Evolutionary conservation across 345 rosid species (phyloP).

Genomic region (Salix exigua): DNA sequence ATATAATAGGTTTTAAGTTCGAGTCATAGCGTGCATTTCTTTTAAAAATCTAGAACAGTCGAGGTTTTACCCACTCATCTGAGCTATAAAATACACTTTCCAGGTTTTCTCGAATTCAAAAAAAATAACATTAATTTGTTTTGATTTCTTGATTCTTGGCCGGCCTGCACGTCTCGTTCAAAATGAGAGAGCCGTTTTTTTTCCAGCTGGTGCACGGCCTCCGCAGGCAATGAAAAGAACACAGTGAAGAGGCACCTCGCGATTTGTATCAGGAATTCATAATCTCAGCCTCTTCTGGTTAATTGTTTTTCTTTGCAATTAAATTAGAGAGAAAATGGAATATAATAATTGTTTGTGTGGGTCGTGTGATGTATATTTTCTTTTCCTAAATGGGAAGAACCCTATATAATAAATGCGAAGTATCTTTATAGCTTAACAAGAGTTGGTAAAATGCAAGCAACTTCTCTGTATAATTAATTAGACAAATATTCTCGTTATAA

Average conservation of each 20-base stretch:
- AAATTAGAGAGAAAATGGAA: neutral
- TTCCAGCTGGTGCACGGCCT: slow-evolving; percentile 3
- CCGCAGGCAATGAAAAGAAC: neutral
- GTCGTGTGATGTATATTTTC: neutral
- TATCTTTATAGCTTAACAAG: no score
- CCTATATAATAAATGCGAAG: neutral
- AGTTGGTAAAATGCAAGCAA: no score
- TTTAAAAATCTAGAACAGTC: accelerated
- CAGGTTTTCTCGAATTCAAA: no score
- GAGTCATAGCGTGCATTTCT: accelerated
- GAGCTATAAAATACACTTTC: no score
- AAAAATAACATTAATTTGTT: no score
- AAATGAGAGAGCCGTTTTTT: neutral
- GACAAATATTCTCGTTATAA: no score
- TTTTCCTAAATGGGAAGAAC: neutral
- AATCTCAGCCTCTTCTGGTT: neutral
- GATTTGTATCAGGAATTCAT: neutral
- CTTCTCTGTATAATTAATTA: no score
- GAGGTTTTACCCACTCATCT: no score
- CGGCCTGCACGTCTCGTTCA: neutral
- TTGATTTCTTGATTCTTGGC: no score
- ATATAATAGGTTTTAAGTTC: accelerated
- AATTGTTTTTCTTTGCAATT: neutral
- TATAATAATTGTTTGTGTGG: neutral
- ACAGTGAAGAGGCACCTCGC: neutral